Base-by-base conservation (phyloP, 2,329 filamentous ascomycete species). In the Stylonectria norvegica region DNA sequence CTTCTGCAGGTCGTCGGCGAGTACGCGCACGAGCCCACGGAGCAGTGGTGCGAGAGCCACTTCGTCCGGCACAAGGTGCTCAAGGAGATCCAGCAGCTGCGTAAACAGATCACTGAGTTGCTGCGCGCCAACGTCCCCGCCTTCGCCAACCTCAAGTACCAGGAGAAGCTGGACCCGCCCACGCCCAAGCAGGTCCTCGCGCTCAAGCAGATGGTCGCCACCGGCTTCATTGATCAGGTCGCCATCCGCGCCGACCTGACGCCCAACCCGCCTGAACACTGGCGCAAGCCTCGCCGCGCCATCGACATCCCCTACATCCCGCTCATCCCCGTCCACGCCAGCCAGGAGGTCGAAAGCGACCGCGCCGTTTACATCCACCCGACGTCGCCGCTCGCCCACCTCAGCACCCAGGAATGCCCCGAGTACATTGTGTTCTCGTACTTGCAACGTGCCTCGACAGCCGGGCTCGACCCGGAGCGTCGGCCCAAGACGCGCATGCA, bases 221-320 rank as follows among this genome's bases (percentile, higher is more conserved):
- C 89, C 0, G 93, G 91, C 1, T 97, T 96, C 68, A 81, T 97
- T 57, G 93, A 98, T 64, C 86, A 96, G 53, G 78, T 98, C 28
- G 93, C 93, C 32, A 89, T 97, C 53, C 86, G 93, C 45, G 88
- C 87, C 4, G 91, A 98, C 63, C 71, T 89, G n/a, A 76, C 88
- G 0, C 87, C 89, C 1, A 76, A 75, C 10, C 86, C 87, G 1
- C 82, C 83, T 1, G 81, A 84, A 46, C 66, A 76, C 38, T 66
- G 72, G 32, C 75, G 84, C 14, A 88, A 86, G 47, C 87, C 90
- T 0, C 81, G 80, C 36, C 80, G 89, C n/a, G 86, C 90, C 2
- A 94, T 93, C 49, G 89, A 97, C 53, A 86, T 97, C 3, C 86
- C 91, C 0, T 98, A 97, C 60, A 65, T 95, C 5, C 89, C 93